Percentiles rank a stretch among this genome's conserved stretches.
phyloP scores from a whole-genome alignment of 2,329 filamentous ascomycete genomes.

The Penicillium aurantiogriseum region DNA sequence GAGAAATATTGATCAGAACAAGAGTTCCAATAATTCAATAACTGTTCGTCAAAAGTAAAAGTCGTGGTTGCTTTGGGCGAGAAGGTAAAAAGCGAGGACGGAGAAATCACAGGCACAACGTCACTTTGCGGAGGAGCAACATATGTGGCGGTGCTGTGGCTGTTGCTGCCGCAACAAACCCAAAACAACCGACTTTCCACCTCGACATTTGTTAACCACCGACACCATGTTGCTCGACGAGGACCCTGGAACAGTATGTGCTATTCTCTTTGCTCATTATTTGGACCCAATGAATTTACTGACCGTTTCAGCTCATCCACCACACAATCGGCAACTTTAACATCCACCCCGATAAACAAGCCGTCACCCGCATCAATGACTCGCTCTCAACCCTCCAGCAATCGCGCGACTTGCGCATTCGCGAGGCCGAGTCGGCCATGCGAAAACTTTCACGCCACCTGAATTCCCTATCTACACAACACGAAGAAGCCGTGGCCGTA shows the following conservation, averaged over 20 bases:
- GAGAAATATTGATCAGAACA: not conserved
- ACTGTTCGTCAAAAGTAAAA: not conserved
- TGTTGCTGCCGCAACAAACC: slow-evolving; percentile 41
- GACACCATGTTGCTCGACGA: slow-evolving; percentile 90
- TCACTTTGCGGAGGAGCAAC: slow-evolving; percentile 31
- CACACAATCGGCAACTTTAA: slow-evolving; percentile 95
- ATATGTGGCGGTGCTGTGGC: slow-evolving; percentile 41
- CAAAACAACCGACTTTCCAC: slow-evolving; percentile 20
- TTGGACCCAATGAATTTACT: not conserved
- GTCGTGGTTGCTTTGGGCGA: not conserved
- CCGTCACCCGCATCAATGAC: slow-evolving; percentile 78
- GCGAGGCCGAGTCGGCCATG: slow-evolving; percentile 65
- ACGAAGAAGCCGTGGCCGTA: slow-evolving; percentile 69
- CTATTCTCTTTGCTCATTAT: not conserved
- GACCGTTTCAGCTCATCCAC: slow-evolving; percentile 68
- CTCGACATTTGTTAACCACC: not conserved
- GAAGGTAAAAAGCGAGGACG: slow-evolving; percentile 5
- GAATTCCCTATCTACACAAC: slow-evolving; percentile 69
- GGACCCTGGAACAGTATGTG: slow-evolving; percentile 76
- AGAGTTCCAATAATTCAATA: not conserved
- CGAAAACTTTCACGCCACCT: slow-evolving; percentile 74
- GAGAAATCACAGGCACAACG: slow-evolving; percentile 21
- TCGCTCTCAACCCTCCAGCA: slow-evolving; percentile 80
- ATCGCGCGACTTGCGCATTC: slow-evolving; percentile 74
- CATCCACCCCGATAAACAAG: slow-evolving; percentile 80